Conservation (phyloP, 495 filamentous ascomycete species). For the Aspergillus conjunctus region DNA sequence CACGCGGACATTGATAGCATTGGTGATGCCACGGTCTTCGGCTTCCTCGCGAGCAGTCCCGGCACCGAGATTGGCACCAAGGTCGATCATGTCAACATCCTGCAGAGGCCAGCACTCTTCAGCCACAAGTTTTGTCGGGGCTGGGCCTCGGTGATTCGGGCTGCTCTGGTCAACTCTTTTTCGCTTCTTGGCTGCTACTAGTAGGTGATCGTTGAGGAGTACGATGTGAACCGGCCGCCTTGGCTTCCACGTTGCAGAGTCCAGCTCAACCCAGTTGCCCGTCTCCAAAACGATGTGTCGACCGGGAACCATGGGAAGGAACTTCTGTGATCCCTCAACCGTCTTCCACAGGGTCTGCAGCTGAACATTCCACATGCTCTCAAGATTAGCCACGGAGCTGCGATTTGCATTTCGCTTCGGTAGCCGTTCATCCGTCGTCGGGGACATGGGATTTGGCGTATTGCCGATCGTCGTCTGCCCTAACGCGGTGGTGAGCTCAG, state of each 20-base stretch:
- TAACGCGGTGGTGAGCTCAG: constrained; percentile 80
- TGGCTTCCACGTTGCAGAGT: constrained; percentile 95
- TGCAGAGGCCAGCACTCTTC: constrained; percentile 93
- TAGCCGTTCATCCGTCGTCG: constrained; percentile 50
- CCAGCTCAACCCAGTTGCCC: constrained; percentile 89
- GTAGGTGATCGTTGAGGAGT: constrained; percentile 90
- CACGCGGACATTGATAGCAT: constrained; percentile 88
- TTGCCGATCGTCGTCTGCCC: constrained; percentile 63
- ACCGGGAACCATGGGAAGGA: constrained; percentile 85
- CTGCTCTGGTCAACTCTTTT: constrained; percentile 73
- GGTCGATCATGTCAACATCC: constrained; percentile 91
- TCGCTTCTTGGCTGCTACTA: constrained; percentile 89
- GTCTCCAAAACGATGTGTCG: constrained; percentile 91
- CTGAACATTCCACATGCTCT: constrained; percentile 91
- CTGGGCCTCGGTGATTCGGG: constrained; percentile 55
- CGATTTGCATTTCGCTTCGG: constrained; percentile 52
- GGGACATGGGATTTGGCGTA: constrained; percentile 45
- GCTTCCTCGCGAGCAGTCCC: constrained; percentile 56
- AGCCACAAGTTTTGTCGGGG: constrained; percentile 78
- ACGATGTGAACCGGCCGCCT: constrained; percentile 83
- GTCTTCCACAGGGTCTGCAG: constrained; percentile 82
- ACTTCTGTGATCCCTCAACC: constrained; percentile 96
- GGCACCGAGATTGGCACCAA: constrained; percentile 63
- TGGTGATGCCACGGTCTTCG: constrained; percentile 67
- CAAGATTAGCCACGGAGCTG: constrained; percentile 83